Evolutionary conservation across 495 filamentous ascomycete genomes (phyloP), one percentile per base, ranked within the genome.

Genomic region (Alectoria sarmentosa): DNA sequence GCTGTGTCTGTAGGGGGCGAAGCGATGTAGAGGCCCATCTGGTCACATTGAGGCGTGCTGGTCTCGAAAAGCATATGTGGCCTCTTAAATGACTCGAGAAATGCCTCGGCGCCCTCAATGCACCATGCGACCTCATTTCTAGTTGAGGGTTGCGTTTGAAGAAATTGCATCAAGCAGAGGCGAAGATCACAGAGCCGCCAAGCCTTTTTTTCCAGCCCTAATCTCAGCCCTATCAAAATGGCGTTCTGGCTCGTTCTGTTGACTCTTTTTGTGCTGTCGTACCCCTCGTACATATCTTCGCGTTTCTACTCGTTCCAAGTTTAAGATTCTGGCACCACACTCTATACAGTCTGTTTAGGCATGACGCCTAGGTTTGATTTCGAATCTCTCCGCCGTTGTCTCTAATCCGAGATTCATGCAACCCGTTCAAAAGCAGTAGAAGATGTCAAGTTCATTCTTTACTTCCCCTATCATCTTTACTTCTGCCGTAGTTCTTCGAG

Each of bases 401-500:
- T 46, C 42, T n/a, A 9, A n/a, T 56, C 13, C 54, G 26, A 56
- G 34, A 32, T 56, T 32, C 54, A 37, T 17, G 49, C 49, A 17
- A 56, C 28, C 26, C 19, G 9, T 37, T 41, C 26, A 5, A 32
- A 15, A 42, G 32, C 17, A 6, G 8, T 26, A 17, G 13, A 38
- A 49, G 1, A 65, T 26, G 54, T 37, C 56, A 10, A 58, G 37
- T 32, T 70, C 73, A 28, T 66, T 80, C 41, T 82, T 82, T 65
- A 72, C 71, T 65, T 75, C 76, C 15, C 78, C 82, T 15, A 55
- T 79, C 3, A 79, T 96, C 59, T 91, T 96, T 72, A 63, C 84
- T 32, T 77, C 83, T 21, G 89, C 93, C 3, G 80, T 84, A 37
- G 62, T 84, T 28, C 81, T 98, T 4, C 88, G 94, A 58, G 67